These are phyloP conservation scores for Nemania bipapillata DNA, from an alignment of 2,329 filamentous ascomycete species.

Conservation along the genomic window DNA sequence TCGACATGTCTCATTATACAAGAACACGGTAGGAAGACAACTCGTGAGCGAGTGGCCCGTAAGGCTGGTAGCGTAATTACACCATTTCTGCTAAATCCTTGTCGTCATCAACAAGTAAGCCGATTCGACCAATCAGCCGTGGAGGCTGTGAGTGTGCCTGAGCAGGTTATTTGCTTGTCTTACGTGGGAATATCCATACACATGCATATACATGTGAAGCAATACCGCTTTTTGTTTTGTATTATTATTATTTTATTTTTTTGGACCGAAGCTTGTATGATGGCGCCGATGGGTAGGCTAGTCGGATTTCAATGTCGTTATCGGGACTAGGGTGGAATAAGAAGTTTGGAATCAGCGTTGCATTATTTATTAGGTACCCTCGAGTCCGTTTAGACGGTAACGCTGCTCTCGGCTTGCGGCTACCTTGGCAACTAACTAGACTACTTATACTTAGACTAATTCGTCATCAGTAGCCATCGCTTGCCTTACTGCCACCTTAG, in stretches of 20 bases:
- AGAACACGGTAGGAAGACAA: neutral
- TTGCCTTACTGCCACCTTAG: neutral
- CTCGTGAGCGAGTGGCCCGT: constrained; percentile 10
- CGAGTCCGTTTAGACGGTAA: neutral
- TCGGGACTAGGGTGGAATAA: neutral
- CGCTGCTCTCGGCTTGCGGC: neutral
- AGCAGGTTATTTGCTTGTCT: constrained; percentile 20
- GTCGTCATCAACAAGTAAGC: constrained; percentile 5
- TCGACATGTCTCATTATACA: neutral
- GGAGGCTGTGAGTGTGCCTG: constrained; percentile 3
- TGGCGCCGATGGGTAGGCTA: constrained; percentile 6
- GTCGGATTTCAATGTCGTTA: neutral
- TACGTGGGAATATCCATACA: constrained; percentile 14
- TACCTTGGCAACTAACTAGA: neutral
- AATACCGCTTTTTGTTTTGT: neutral
- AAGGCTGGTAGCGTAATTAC: constrained; percentile 35
- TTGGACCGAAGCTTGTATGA: neutral
- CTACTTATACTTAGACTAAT: neutral
- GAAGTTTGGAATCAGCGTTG: neutral
- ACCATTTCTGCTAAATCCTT: constrained; percentile 15
- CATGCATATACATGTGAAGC: too few species aligned
- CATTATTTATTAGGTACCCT: neutral
- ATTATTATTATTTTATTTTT: too few species aligned
- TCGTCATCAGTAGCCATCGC: neutral
- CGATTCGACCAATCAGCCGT: constrained; percentile 20